phyloP scores from a whole-genome alignment of 192 early-diverging fungal genomes.

The Umbelopsis vinacea region DNA sequence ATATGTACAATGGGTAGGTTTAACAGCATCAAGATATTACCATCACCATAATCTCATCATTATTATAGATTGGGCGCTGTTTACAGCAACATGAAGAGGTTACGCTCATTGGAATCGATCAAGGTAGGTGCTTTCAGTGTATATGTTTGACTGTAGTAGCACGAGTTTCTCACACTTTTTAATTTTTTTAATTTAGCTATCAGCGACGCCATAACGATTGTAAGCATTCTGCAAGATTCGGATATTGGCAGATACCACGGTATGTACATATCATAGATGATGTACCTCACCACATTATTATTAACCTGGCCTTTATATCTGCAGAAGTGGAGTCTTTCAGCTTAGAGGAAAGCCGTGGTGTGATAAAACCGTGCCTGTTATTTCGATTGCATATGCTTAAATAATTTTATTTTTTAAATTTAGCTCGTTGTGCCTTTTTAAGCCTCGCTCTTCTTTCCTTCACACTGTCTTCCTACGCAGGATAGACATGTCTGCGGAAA shows the following conservation, averaged over 20 bases:
- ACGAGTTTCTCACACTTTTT: not conserved
- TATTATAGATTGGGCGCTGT: not conserved
- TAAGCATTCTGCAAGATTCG: slow-evolving; percentile 7
- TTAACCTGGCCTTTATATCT: not conserved
- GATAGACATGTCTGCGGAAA: slow-evolving; percentile 17
- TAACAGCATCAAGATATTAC: no score
- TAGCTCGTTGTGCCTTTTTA: not conserved
- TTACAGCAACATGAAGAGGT: slow-evolving; percentile 16
- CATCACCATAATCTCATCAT: not conserved
- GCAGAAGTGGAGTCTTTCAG: not conserved
- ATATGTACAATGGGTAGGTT: slow-evolving; percentile 18
- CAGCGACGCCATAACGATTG: not conserved
- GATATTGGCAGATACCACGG: slow-evolving; percentile 9
- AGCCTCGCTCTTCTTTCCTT: not conserved
- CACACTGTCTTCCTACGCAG: slow-evolving; percentile 10
- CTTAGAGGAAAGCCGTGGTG: slow-evolving; percentile 17
- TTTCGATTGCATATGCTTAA: not conserved
- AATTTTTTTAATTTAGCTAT: not conserved
- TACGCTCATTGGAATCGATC: slow-evolving; percentile 15
- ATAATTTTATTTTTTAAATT: not conserved
- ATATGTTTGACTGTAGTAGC: not conserved
- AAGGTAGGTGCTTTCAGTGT: not conserved
- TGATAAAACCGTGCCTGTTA: not conserved
- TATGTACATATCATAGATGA: not conserved
- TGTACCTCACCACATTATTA: not conserved